Evolutionary conservation across 495 filamentous ascomycete species (phyloP).

Genomic region (Neurospora intermedia): DNA sequence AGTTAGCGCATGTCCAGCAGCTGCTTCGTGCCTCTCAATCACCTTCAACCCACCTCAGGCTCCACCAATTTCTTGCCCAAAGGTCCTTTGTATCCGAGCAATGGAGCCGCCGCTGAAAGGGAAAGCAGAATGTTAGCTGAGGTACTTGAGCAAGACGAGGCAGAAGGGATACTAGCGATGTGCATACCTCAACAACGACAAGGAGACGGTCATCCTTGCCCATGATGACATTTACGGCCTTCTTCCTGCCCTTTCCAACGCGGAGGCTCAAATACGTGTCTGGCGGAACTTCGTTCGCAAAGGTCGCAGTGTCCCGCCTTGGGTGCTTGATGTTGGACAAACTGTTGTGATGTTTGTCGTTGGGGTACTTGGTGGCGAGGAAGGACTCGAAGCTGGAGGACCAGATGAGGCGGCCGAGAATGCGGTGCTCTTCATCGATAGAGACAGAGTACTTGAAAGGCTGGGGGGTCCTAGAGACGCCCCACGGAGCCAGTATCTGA

Average conservation of each 20-base stretch:
- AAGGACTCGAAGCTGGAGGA: constrained; percentile 92
- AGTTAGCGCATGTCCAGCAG: not conserved
- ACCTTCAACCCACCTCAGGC: not conserved
- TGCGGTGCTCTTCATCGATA: constrained; percentile 91
- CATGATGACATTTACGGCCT: constrained; percentile 75
- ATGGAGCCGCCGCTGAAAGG: not conserved
- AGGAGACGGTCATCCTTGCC: constrained; percentile 72
- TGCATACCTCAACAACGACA: constrained; percentile 61
- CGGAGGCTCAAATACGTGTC: too few species aligned
- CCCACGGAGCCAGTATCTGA: constrained; percentile 71
- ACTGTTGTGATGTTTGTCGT: constrained; percentile 58
- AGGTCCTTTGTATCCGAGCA: not conserved
- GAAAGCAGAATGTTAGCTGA: constrained; percentile 54
- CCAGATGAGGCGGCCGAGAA: constrained; percentile 96
- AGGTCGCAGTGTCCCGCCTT: not conserved
- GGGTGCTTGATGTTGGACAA: not conserved
- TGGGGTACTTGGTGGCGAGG: constrained; percentile 92
- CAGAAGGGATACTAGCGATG: not conserved
- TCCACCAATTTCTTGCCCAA: not conserved
- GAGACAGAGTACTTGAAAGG: constrained; percentile 93
- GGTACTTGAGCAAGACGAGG: constrained; percentile 29
- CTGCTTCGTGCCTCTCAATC: too few species aligned
- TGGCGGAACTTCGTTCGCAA: too few species aligned
- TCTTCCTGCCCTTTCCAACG: constrained; percentile 52
- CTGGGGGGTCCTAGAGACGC: constrained; percentile 80